Evolutionary conservation across 305 asterid species (phyloP).

Genomic region (Solanum hybrid): DNA sequence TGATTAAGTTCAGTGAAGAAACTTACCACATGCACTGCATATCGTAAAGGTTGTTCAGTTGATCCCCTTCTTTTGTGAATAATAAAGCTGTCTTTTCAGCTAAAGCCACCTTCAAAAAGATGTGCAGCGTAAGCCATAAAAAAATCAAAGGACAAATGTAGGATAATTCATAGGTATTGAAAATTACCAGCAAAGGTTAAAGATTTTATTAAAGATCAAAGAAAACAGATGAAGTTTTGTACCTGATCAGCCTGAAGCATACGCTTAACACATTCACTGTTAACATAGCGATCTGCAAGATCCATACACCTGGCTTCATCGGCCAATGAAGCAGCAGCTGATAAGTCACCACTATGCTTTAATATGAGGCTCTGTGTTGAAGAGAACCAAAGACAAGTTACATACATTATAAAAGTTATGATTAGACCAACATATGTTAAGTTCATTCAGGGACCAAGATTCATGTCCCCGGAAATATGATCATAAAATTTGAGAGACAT

Average conservation of each 20-base stretch:
- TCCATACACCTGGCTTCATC: constrained; percentile 99
- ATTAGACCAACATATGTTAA: not conserved
- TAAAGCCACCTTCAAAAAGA: constrained; percentile 57
- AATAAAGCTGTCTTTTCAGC: constrained; percentile 92
- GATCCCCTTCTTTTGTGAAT: constrained; percentile 98
- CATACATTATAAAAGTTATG: not conserved
- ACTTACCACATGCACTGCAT: constrained; percentile 99
- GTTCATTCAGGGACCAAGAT: not conserved
- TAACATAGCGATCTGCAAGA: constrained; percentile 97
- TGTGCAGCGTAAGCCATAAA: not conserved
- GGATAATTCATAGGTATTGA: constrained; percentile 5
- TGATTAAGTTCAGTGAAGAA: constrained; percentile 8
- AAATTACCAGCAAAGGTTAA: not conserved
- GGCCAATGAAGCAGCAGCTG: constrained; percentile 93
- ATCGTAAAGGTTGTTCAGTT: constrained; percentile 90
- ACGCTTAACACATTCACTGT: constrained; percentile 91
- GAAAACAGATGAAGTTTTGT: not conserved
- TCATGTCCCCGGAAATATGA: not conserved
- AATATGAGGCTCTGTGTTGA: constrained; percentile 75
- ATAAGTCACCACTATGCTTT: constrained; percentile 91
- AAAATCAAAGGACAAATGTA: not conserved
- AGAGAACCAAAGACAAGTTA: constrained; percentile 9
- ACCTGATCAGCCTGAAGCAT: constrained; percentile 99
- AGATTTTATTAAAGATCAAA: not conserved
- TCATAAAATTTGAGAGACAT: not conserved